These are phyloP conservation scores for Fistulifera solaris DNA, from an alignment of 108 stramenopile genomes.

Conservation along the genomic window DNA sequence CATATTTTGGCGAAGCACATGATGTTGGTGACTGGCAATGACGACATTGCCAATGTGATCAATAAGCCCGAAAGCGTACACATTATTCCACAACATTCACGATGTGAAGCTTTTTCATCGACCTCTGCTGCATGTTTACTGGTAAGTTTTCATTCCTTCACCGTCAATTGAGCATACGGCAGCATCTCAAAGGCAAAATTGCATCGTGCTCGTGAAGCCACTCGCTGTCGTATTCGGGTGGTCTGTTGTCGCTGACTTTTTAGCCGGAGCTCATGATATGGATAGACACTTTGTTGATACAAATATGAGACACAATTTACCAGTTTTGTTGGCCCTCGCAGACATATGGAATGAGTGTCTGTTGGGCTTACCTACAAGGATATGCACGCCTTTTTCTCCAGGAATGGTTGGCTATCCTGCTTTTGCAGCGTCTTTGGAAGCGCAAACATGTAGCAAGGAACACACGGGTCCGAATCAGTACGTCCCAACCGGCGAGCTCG, in stretches of 20 bases:
- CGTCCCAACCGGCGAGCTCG: no score
- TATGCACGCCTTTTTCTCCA: slow-evolving; percentile 47
- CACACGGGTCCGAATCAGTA: neutral
- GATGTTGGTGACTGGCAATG: slow-evolving; percentile 54
- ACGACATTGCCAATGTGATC: slow-evolving; percentile 17
- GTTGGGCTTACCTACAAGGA: slow-evolving; percentile 18
- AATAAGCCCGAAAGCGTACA: slow-evolving; percentile 46
- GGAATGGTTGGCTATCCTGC: slow-evolving; percentile 49
- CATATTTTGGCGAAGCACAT: slow-evolving; percentile 47
- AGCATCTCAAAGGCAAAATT: neutral
- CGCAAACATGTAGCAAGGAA: slow-evolving; percentile 27
- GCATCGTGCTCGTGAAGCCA: slow-evolving; percentile 20
- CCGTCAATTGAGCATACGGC: neutral
- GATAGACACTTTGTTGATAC: slow-evolving; percentile 80
- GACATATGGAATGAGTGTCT: slow-evolving; percentile 80
- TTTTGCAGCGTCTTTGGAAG: slow-evolving; percentile 57
- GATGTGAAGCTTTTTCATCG: slow-evolving; percentile 62
- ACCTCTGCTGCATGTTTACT: slow-evolving; percentile 63
- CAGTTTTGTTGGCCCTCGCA: slow-evolving; percentile 56
- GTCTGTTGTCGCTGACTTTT: slow-evolving; percentile 35
- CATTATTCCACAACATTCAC: slow-evolving; percentile 52
- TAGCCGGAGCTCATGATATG: slow-evolving; percentile 70
- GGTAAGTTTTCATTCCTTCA: slow-evolving; percentile 20
- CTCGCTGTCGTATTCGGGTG: slow-evolving; percentile 75
- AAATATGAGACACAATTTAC: slow-evolving; percentile 75